A percentile compares a stretch with the other conserved stretches of the same genome.
phyloP scores from a whole-genome alignment of 2,329 filamentous ascomycete genomes.

The Arachnopeziza araneosa region DNA sequence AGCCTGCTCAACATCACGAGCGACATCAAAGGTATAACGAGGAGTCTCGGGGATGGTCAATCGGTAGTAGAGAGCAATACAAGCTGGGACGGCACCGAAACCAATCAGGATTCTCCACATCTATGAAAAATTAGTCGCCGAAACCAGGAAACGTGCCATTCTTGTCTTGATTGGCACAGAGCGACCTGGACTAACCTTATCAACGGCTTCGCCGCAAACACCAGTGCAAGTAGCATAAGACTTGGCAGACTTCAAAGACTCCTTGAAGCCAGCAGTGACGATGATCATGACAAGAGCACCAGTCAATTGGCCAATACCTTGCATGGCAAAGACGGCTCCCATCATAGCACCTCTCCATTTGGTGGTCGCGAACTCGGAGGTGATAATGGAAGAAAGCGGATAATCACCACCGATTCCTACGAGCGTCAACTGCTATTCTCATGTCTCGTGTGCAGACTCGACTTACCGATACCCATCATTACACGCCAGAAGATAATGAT shows the following conservation, averaged over 20 bases:
- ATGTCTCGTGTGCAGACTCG: not conserved
- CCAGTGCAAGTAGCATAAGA: slow-evolving; percentile 53
- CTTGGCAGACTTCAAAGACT: slow-evolving; percentile 49
- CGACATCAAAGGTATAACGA: slow-evolving; percentile 81
- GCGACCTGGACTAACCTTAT: slow-evolving; percentile 43
- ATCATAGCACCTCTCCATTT: slow-evolving; percentile 86
- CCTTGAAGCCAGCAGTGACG: slow-evolving; percentile 65
- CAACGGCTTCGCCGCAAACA: slow-evolving; percentile 61
- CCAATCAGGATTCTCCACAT: slow-evolving; percentile 76
- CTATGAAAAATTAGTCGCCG: slow-evolving; percentile 16
- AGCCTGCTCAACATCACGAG: slow-evolving; percentile 68
- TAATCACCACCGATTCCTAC: slow-evolving; percentile 70
- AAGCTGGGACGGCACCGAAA: slow-evolving; percentile 73
- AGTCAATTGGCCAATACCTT: slow-evolving; percentile 75
- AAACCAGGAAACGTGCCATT: not conserved
- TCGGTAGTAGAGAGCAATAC: slow-evolving; percentile 76
- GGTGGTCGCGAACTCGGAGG: slow-evolving; percentile 79
- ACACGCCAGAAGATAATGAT: slow-evolving; percentile 76
- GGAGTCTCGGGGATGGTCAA: slow-evolving; percentile 84
- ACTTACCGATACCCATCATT: slow-evolving; percentile 47
- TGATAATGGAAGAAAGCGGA: slow-evolving; percentile 77
- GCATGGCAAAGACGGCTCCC: slow-evolving; percentile 81
- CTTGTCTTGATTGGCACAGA: not conserved
- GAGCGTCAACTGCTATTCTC: not conserved
- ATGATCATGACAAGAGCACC: slow-evolving; percentile 74